Evolutionary conservation across 148 eudicot genomes (phyloP), one percentile per base, ranked within the genome.

Genomic region (Agrostemma githago): DNA sequence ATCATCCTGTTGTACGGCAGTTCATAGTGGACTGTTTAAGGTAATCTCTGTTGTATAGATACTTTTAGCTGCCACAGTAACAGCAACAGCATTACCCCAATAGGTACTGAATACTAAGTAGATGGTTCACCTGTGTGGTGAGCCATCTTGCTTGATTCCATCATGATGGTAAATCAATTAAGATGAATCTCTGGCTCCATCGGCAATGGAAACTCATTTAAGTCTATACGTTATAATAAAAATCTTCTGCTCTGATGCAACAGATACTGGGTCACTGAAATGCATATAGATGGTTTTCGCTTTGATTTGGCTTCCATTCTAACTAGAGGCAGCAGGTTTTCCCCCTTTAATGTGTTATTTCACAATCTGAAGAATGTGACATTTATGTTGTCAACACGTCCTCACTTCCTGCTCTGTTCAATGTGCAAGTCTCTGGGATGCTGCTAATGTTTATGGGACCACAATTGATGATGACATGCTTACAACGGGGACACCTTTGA

Each of bases 281-380:
- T 96, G 94, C 99, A 96, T 77, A 90, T 96, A 51, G 99, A 96
- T 84, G 99, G 99, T 61, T 96, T 96, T 81, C 97, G 99, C 82
- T 96, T 96, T 83, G 99, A 96, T 86, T 93, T 96, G 86, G 99
- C 97, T 80, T 92, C 99, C 74, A 96, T 96, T 76, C 51, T 96
- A 85, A 96, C 97, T 26, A 85, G 99, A 79, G 89, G 92, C 68
- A 86, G 97, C 97, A 96, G 97, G 99, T 92, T 76, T 59, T 64
- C 74, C 63, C 43, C 26, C 66, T 41, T 70, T 38, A 11, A 58
- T 63, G 54, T 21, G 37, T 38, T 65, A 61, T 66, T 61, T 34
- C 64, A 34, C 20, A 40, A 8, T 64, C 74, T 71, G 17, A 66
- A 21, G 58, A n/a, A 5, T 51, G 64, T 60, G 38, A 15, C 63